Conservation (phyloP, 2,329 filamentous ascomycete genomes). For the Thelonectria rubi region DNA sequence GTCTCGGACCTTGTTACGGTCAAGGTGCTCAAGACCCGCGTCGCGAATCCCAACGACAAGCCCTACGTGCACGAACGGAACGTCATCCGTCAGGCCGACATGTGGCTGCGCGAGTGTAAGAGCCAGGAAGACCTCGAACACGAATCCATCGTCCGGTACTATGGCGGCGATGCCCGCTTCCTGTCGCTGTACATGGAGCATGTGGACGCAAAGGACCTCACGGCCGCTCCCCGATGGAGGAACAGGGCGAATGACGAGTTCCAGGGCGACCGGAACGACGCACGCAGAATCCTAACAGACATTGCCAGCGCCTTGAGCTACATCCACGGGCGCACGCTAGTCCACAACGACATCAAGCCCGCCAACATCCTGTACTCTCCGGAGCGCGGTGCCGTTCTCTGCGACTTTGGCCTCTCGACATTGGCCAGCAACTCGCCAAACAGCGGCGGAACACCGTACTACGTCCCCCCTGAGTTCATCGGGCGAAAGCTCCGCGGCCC, state of each 20-base stretch:
- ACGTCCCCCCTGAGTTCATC: slow-evolving; percentile 69
- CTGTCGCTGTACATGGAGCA: slow-evolving; percentile 70
- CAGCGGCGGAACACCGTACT: slow-evolving; percentile 68
- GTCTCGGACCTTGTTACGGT: slow-evolving; percentile 66
- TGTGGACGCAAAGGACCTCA: slow-evolving; percentile 64
- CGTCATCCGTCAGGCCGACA: slow-evolving; percentile 67
- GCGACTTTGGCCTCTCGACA: slow-evolving; percentile 68
- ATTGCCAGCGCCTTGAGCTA: slow-evolving; percentile 64
- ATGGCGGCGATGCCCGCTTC: slow-evolving; percentile 68
- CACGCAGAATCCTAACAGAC: slow-evolving; percentile 62
- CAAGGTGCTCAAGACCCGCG: slow-evolving; percentile 67
- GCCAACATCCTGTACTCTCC: slow-evolving; percentile 68
- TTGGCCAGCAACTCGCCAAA: slow-evolving; percentile 55
- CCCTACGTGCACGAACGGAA: slow-evolving; percentile 62
- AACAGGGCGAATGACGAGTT: slow-evolving; percentile 59
- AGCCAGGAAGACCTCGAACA: slow-evolving; percentile 65
- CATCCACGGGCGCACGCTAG: slow-evolving; percentile 61
- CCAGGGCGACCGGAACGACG: slow-evolving; percentile 58
- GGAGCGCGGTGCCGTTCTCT: slow-evolving; percentile 67
- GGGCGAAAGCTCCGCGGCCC: slow-evolving; percentile 62
- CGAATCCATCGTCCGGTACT: slow-evolving; percentile 65
- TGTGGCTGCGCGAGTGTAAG: slow-evolving; percentile 67
- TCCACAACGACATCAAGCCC: slow-evolving; percentile 72
- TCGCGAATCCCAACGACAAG: slow-evolving; percentile 52
- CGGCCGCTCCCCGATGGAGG: slow-evolving; percentile 60